Base-by-base conservation (phyloP, 208 protist genomes). In the Leishmania amazonensis region DNA sequence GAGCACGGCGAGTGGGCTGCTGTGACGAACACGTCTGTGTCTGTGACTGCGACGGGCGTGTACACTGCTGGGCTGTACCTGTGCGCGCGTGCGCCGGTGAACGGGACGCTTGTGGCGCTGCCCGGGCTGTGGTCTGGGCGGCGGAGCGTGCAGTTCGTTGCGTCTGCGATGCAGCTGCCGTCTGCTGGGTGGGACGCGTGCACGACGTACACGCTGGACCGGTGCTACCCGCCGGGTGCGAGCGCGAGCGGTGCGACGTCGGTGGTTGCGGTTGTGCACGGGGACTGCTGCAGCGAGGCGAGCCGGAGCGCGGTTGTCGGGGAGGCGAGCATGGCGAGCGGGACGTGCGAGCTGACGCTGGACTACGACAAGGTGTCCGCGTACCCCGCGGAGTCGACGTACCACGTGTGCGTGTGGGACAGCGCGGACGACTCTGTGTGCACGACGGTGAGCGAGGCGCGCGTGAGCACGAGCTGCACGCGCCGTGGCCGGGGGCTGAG, bases 341-440 rank as follows among this genome's bases (percentile, higher is more conserved):
- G 76, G 78, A 75, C 76, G 51, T 95, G 91, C 83, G 73, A 65
- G 72, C 77, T 93, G 82, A 21, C 7, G 73, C 78, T 92, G 76
- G 78, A 86, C 81, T 47, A 45, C 68, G 75, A 62, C 35, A 58
- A 40, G 21, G 79, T 88, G 45, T 47, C 57, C 17, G 76, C 79
- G 76, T 86, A 89, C 82, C 75, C 87, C 21, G 0, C 76, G 8
- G 78, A 67, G 13, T 83, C 89, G 40, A 60, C 75, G 28, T 94
- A 88, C 78, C 85, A 73, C 73, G 51, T 96, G 74, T 96, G 93
- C 83, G 87, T 83, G 79, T 93, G 84, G 89, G 83, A 84, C 80
- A 38, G 79, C 65, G 75, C 19, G 38, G 87, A 96, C 85, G 49
- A 64, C 54, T 71, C 78, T 19, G 89, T 92, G 83, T 94, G 93